Percentiles rank a stretch among this genome's conserved stretches.
Conservation (phyloP, 2,329 filamentous ascomycete genomes). For the Harringtonia aguacate region DNA sequence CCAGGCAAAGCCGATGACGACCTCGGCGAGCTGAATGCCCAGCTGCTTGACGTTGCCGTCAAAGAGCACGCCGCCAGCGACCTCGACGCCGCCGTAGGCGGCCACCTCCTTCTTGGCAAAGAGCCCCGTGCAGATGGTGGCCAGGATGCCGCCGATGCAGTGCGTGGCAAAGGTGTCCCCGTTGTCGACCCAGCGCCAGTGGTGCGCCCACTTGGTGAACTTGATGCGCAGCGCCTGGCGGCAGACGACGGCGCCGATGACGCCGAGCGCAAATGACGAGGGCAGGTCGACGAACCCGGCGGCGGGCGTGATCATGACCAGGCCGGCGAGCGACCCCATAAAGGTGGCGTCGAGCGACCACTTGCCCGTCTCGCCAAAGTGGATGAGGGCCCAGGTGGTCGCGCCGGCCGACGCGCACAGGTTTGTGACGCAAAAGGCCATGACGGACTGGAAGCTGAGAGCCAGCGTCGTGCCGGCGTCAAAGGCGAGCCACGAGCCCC, state of each 20-base stretch:
- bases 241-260: slow-evolving; percentile 3
- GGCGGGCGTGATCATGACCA: slow-evolving; percentile 60
- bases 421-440: slow-evolving; percentile 97
- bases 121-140: slow-evolving; percentile 6
- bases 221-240: slow-evolving; percentile 7
- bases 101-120: slow-evolving; percentile 5
- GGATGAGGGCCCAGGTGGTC: slow-evolving; percentile 86
- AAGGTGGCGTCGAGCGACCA: slow-evolving; percentile 74
- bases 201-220: slow-evolving; percentile 1
- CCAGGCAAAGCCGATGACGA: slow-evolving; percentile 4
- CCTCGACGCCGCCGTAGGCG: slow-evolving; percentile 26
- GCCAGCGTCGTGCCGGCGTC: slow-evolving; percentile 92
- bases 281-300: slow-evolving; percentile 50
- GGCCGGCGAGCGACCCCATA: slow-evolving; percentile 57
- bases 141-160: slow-evolving; percentile 6
- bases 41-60: slow-evolving; percentile 37
- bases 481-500: slow-evolving; percentile 98
- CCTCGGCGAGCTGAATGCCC: slow-evolving; percentile 4
- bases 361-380: slow-evolving; percentile 86
- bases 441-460: slow-evolving; percentile 81
- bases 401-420: slow-evolving; percentile 79
- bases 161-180: slow-evolving; percentile 10
- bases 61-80: slow-evolving; percentile 39
- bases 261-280: slow-evolving; percentile 1
- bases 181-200: slow-evolving; percentile 8